These are phyloP conservation scores for Lachancea thermotolerans DNA, from an alignment of 805 yeast species.

Conservation along the genomic window DNA sequence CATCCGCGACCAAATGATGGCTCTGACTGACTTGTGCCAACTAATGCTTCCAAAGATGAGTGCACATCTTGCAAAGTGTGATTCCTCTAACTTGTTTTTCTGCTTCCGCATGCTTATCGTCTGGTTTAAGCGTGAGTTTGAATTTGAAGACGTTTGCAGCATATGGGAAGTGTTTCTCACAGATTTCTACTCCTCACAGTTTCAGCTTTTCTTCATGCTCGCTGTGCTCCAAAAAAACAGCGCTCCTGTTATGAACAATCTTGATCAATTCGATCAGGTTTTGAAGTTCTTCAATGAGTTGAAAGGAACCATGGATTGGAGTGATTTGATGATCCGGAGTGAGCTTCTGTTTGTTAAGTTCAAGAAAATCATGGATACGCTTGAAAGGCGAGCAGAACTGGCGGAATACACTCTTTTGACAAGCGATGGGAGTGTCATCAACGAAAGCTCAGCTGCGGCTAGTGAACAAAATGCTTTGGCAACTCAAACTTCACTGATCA, in stretches of 20 bases:
- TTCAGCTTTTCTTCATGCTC: constrained; percentile 78
- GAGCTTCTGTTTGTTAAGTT: constrained; percentile 79
- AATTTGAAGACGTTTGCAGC: constrained; percentile 64
- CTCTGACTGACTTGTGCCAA: constrained; percentile 78
- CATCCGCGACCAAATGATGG: constrained; percentile 80
- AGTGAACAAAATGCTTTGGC: constrained; percentile 4
- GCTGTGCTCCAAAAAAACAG: constrained; percentile 87
- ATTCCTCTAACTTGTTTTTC: constrained; percentile 84
- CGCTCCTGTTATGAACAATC: constrained; percentile 63
- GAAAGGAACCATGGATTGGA: constrained; percentile 64
- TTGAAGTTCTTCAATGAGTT: constrained; percentile 89
- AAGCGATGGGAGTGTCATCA: constrained; percentile 3
- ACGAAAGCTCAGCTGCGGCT: constrained; percentile 3
- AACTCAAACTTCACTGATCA: constrained; percentile 3
- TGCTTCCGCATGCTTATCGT: constrained; percentile 92
- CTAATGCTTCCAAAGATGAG: constrained; percentile 83
- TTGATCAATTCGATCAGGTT: constrained; percentile 82
- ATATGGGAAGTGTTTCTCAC: constrained; percentile 96
- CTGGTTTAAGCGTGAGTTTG: constrained; percentile 90
- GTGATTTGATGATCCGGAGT: constrained; percentile 73
- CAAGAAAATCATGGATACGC: constrained; percentile 68
- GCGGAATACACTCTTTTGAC: constrained; percentile 6
- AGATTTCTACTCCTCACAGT: constrained; percentile 78
- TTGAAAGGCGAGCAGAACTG: constrained; percentile 48
- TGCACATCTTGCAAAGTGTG: constrained; percentile 78